Conservation (phyloP, 2,329 filamentous ascomycete species). For the Mollisia scopiformis region DNA sequence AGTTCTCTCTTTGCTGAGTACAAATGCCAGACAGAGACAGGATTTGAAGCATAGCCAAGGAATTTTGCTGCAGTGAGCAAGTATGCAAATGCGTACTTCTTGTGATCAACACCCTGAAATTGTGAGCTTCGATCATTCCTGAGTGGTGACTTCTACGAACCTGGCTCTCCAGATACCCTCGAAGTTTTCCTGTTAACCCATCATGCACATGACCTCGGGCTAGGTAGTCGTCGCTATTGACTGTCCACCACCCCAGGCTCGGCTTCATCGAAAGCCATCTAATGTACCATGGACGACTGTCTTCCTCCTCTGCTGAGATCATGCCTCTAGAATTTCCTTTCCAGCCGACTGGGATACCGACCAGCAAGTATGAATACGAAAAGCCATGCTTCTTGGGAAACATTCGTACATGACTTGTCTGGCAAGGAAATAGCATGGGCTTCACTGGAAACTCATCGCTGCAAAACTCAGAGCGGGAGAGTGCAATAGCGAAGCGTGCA, state of each 20-base stretch:
- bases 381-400: conserved; percentile 72
- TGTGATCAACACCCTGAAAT: conserved; percentile 57
- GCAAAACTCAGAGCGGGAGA: not conserved
- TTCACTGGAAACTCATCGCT: conserved; percentile 22
- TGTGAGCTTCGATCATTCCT: conserved; percentile 15
- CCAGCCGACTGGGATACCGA: conserved; percentile 69
- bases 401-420: conserved; percentile 66
- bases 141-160: conserved; percentile 34
- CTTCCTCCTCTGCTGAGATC: conserved; percentile 49
- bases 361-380: conserved; percentile 70
- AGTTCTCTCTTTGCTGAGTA: conserved; percentile 62
- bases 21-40: conserved; percentile 79
- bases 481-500: conserved; percentile 15
- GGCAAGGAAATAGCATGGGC: conserved; percentile 65
- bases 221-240: conserved; percentile 65
- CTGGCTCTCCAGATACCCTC: conserved; percentile 59
- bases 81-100: conserved; percentile 68
- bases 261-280: conserved; percentile 36
- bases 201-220: conserved; percentile 52
- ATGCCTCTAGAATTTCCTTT: conserved; percentile 57
- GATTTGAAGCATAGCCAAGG: conserved; percentile 73
- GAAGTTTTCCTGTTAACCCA: conserved; percentile 66
- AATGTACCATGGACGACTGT: conserved; percentile 31
- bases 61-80: conserved; percentile 72
- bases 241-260: conserved; percentile 50